Percentiles rank a stretch among this genome's conserved stretches.
These are phyloP conservation scores for Mycogone perniciosa DNA, from an alignment of 2,329 filamentous ascomycete species.

Conservation along the genomic window DNA sequence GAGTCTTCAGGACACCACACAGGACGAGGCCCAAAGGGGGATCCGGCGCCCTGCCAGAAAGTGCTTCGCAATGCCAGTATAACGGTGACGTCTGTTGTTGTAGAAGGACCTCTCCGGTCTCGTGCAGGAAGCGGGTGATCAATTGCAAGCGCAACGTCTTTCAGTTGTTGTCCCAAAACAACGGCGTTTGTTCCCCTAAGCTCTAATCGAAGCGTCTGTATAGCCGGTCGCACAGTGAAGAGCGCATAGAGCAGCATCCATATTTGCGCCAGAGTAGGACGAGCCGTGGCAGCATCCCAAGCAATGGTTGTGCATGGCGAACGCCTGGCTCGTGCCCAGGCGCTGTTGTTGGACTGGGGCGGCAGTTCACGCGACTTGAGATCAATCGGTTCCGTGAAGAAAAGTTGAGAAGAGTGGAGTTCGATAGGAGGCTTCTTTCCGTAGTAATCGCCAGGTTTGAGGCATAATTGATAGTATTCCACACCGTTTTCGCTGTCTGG, in stretches of 20 bases:
- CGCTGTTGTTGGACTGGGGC: slow-evolving; percentile 46
- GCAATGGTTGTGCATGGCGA: slow-evolving; percentile 40
- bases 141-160: slow-evolving; percentile 42
- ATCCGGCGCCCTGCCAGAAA: slow-evolving; percentile 67
- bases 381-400: slow-evolving; percentile 40
- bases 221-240: slow-evolving; percentile 42
- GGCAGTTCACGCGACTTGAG: slow-evolving; percentile 46
- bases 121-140: slow-evolving; percentile 38
- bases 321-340: slow-evolving; percentile 50
- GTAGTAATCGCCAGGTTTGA: slow-evolving; percentile 20
- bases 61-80: slow-evolving; percentile 44
- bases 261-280: slow-evolving; percentile 43
- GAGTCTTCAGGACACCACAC: slow-evolving; percentile 51
- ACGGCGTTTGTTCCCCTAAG: slow-evolving; percentile 34
- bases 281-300: slow-evolving; percentile 34
- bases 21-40: slow-evolving; percentile 58
- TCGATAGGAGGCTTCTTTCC: slow-evolving; percentile 23
- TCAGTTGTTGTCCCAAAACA: slow-evolving; percentile 34
- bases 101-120: slow-evolving; percentile 21
- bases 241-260: slow-evolving; percentile 49
- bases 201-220: slow-evolving; percentile 43
- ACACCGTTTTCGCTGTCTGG: not conserved
- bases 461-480: slow-evolving; percentile 31
- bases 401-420: slow-evolving; percentile 30
- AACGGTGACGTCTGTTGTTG: slow-evolving; percentile 25